Base-by-base conservation (phyloP, 495 filamentous ascomycete species). In the Penicillium chermesinum region DNA sequence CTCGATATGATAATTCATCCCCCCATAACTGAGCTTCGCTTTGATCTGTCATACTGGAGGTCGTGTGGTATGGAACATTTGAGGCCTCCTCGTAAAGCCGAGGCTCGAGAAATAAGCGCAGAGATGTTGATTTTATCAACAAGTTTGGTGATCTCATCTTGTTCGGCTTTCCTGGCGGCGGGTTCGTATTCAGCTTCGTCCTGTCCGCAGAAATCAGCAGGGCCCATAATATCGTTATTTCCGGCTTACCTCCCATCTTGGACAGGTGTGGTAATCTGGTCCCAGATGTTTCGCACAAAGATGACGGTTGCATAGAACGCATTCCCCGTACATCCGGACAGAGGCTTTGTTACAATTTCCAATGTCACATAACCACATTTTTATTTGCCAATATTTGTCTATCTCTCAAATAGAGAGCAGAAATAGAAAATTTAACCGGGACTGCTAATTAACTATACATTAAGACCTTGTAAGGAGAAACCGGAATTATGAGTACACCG, bases 1-100 rank as follows among this genome's bases (percentile, higher is more conserved):
- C 10, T 63, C 62, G 9, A 65, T 38, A 20, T 64, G 59, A 37
- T 59, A 65, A 38, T 70, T 69, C 58, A 65, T 69, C 65, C 64
- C 8, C 64, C 64, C 62, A 67, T 71, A 0, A 69, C 59, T 2
- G 62, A 61, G 38, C 44, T 57, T 4, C 63, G 59, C 10, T 38
- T 58, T 17, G 53, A 45, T 32, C 44, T 49, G 25, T 65, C 54
- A 50, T 66, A 66, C n/a, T 45, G 44, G 37, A 66, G 55, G 40
- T 44, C n/a, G 37, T 53, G 41, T 2, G 49, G 20, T 16, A 65
- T 36, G 2, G 49, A 60, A 34, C 58, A 69, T 0, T 53, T 16
- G 25, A 65, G 40, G n/a, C 65, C 60, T 16, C 45, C 13, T 41
- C 58, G 64, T 22, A 71, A 41, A 32, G 17, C 2, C 36, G 38